phyloP scores from a whole-genome alignment of 495 filamentous ascomycete species.

The Tuber brumale region DNA sequence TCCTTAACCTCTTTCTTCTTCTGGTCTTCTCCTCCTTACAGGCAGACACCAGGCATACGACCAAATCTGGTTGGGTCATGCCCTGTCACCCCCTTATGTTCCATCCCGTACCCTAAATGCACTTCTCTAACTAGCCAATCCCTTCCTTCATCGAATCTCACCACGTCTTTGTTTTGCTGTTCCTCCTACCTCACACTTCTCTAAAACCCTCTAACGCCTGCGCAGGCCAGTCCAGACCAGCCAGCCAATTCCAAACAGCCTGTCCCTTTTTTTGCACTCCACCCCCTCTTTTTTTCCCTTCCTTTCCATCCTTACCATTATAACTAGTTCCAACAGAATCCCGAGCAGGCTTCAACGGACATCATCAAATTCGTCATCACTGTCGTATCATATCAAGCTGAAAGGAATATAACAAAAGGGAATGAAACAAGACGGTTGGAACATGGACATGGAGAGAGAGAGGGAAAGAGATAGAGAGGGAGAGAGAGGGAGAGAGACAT shows the following conservation, averaged over 20 bases:
- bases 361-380: conserved; percentile 7
- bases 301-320: not conserved
- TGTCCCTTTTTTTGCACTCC: conserved; percentile 1
- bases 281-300: conserved; percentile 4
- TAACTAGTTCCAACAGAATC: not conserved
- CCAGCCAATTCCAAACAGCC: conserved; percentile 4
- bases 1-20: not conserved
- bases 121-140: conserved; percentile 7
- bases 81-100: not conserved
- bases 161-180: conserved; percentile 4
- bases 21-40: not conserved
- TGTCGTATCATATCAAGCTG: conserved; percentile 4
- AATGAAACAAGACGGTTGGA: conserved; percentile 4
- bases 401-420: conserved; percentile 3
- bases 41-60: not conserved
- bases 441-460: not conserved
- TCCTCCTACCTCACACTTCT: not conserved
- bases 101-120: conserved; percentile 3
- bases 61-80: not conserved
- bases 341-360: not conserved
- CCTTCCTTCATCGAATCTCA: not conserved
- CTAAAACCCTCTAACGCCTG: not conserved
- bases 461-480: not conserved
- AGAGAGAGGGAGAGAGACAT: not conserved
- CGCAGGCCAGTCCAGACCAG: not conserved